phyloP scores from a whole-genome alignment of 164 flowering plant genomes.

The Akebia trifoliata region DNA sequence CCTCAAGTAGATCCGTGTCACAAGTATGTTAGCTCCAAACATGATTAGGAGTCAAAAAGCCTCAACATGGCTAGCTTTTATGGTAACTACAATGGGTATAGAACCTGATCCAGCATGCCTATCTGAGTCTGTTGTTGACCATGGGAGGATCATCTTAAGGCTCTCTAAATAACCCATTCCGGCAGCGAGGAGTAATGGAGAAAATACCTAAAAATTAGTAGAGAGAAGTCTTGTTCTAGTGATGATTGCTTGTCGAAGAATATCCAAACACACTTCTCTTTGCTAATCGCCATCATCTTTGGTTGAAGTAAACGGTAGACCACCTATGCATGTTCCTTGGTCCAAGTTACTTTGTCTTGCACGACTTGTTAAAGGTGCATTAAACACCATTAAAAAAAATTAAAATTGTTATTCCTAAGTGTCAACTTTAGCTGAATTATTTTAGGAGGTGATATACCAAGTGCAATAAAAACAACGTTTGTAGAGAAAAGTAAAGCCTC shows the following conservation, averaged over 20 bases:
- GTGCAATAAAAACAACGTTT: too few species aligned
- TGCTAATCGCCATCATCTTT: too few species aligned
- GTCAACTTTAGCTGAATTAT: too few species aligned
- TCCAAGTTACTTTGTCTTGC: too few species aligned
- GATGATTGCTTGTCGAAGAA: conserved; percentile 32
- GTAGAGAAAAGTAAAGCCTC: too few species aligned
- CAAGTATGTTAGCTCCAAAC: conserved; percentile 59
- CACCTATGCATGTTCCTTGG: too few species aligned
- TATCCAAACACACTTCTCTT: conserved; percentile 32
- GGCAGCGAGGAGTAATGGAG: conserved; percentile 47
- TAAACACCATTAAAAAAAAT: too few species aligned
- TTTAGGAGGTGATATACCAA: too few species aligned
- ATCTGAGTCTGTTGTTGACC: conserved; percentile 32
- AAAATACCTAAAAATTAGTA: conserved; percentile 38
- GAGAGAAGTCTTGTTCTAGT: conserved; percentile 35
- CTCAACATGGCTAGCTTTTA: conserved; percentile 54
- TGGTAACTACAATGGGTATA: conserved; percentile 56
- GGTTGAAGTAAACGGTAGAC: too few species aligned
- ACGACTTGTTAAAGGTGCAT: too few species aligned
- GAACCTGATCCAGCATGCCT: conserved; percentile 53
- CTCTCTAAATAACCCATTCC: conserved; percentile 44
- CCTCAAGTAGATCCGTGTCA: conserved; percentile 43
- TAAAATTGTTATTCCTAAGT: too few species aligned
- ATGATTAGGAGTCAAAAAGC: conserved; percentile 55
- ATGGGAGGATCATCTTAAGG: conserved; percentile 34